These are phyloP conservation scores for Collybiopsis confluens DNA, from an alignment of 768 basidiomycete species.

Conservation along the genomic window DNA sequence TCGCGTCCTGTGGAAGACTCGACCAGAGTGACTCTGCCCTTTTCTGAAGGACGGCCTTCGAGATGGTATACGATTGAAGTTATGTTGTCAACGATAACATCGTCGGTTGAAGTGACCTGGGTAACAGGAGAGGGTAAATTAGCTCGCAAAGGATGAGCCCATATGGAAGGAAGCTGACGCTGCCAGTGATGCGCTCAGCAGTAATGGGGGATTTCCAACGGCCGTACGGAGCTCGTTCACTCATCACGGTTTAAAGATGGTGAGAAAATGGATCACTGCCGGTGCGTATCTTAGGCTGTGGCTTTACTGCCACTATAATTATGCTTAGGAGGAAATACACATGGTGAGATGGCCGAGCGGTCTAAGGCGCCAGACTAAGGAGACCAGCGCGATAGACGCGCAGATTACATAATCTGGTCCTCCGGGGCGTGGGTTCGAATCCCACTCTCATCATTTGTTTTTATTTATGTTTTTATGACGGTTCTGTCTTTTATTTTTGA, in stretches of 20 bases:
- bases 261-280: no score
- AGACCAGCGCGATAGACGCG: constrained; percentile 1
- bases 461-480: no score
- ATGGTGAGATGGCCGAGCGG: constrained; percentile 76
- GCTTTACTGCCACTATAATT: no score
- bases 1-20: constrained; percentile 46
- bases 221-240: constrained; percentile 46
- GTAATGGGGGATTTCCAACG: constrained; percentile 60
- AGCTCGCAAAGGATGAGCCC: not conserved
- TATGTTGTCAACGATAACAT: constrained; percentile 50
- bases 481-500: no score
- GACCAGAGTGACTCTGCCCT: constrained; percentile 52
- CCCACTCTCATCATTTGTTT: constrained; percentile 41
- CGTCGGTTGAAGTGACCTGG: constrained; percentile 33
- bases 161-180: constrained; percentile 10
- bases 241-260: not conserved
- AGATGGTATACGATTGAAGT: constrained; percentile 46
- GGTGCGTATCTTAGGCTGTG: no score
- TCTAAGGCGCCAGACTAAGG: constrained; percentile 88
- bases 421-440: constrained; percentile 57
- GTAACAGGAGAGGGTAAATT: not conserved
- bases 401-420: not conserved
- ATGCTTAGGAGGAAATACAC: no score
- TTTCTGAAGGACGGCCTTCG: constrained; percentile 54
- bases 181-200: constrained; percentile 45